These are phyloP conservation scores for Heimioporus retisporus DNA, from an alignment of 1,284 basidiomycete genomes.

Conservation along the genomic window DNA sequence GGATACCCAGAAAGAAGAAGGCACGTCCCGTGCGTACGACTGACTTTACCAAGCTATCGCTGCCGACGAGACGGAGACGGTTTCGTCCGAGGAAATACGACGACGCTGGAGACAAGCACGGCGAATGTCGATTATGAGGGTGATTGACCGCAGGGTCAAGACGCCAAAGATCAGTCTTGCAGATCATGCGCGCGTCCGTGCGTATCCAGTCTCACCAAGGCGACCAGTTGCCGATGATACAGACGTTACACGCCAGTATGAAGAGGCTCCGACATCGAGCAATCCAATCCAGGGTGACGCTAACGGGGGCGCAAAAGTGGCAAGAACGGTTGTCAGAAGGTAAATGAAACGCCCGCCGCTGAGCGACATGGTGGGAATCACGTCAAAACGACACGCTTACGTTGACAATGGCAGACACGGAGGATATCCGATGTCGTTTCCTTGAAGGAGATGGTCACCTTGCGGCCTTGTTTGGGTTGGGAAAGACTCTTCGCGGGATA, in stretches of 20 bases:
- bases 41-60: constrained; percentile 39
- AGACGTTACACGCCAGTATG: no score
- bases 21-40: constrained; percentile 29
- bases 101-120: constrained; percentile 4
- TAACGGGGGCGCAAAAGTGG: constrained; percentile 2
- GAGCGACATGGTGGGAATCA: constrained; percentile 2
- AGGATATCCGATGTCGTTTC: constrained; percentile 11
- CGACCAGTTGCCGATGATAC: constrained; percentile 4
- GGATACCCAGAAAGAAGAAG: constrained; percentile 2
- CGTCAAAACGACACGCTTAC: constrained; percentile 19
- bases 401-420: constrained; percentile 27
- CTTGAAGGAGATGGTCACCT: constrained; percentile 22
- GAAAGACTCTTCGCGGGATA: constrained; percentile 32
- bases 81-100: constrained; percentile 11
- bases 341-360: no score
- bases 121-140: constrained; percentile 19
- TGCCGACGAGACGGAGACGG: constrained; percentile 21
- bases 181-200: constrained; percentile 33
- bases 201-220: constrained; percentile 33
- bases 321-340: no score
- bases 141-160: constrained; percentile 24
- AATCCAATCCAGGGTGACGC: not conserved
- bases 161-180: constrained; percentile 42
- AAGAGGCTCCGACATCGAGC: not conserved
- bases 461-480: constrained; percentile 32